A percentile compares a stretch with the other conserved stretches of the same genome.
Evolutionary conservation across 1,284 basidiomycete genomes (phyloP).

Genomic region (Cystobasidiaceae sp.): DNA sequence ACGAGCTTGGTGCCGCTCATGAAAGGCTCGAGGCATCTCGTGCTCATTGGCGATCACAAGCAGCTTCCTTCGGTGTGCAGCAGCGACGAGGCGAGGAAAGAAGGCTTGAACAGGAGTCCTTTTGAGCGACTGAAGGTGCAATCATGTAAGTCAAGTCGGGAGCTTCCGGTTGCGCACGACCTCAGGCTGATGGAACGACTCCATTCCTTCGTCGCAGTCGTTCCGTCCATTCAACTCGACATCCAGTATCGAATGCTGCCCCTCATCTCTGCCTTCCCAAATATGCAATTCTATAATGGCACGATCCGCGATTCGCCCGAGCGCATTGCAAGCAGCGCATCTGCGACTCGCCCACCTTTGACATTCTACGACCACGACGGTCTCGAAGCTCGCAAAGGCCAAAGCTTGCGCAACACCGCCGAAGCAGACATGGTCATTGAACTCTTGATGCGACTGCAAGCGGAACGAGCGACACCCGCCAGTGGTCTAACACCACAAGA

Average conservation of each 20-base stretch:
- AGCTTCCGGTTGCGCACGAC: conserved; percentile 7
- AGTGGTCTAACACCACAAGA: conserved; percentile 70
- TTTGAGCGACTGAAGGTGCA: conserved; percentile 83
- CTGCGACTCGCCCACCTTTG: conserved; percentile 51
- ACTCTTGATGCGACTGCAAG: not conserved
- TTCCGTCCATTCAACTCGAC: conserved; percentile 82
- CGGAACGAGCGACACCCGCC: not conserved
- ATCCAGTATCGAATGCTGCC: conserved; percentile 95
- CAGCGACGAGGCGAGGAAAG: conserved; percentile 60
- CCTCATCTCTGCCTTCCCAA: conserved; percentile 75
- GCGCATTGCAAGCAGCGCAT: conserved; percentile 49
- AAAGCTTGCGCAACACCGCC: conserved; percentile 65
- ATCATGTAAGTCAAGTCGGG: conserved; percentile 57
- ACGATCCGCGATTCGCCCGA: conserved; percentile 60
- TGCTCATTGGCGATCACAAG: conserved; percentile 92
- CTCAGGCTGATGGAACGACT: not conserved
- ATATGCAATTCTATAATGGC: conserved; percentile 71
- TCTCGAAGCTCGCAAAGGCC: conserved; percentile 60
- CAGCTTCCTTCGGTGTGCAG: conserved; percentile 86
- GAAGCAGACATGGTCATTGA: conserved; percentile 66
- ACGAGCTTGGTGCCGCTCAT: conserved; percentile 77
- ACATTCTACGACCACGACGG: conserved; percentile 71
- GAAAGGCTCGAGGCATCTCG: conserved; percentile 80
- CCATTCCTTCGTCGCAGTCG: conserved; percentile 43
- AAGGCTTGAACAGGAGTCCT: conserved; percentile 70